Percentiles rank a stretch among this genome's conserved stretches.
Evolutionary conservation across 495 filamentous ascomycete species (phyloP).

Genomic region (Aspergillus mulundensis): DNA sequence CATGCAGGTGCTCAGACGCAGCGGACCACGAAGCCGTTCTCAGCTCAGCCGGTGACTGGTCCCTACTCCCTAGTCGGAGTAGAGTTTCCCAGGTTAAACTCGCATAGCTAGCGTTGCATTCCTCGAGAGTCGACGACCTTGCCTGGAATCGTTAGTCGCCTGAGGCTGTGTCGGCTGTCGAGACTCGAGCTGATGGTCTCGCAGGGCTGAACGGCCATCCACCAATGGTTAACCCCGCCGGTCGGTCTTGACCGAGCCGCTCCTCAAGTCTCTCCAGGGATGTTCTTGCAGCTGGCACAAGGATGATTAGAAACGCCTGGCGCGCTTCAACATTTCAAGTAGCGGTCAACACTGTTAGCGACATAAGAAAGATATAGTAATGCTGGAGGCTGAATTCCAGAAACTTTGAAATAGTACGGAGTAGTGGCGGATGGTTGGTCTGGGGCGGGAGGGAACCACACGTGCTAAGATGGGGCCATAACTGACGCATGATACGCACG

Average conservation of each 20-base stretch:
- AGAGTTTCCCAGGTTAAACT: conserved; percentile 1
- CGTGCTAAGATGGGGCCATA: too few species aligned
- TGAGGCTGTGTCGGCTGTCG: conserved; percentile 18
- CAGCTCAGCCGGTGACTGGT: neutral
- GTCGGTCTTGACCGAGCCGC: conserved; percentile 9
- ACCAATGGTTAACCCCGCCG: neutral
- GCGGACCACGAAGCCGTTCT: conserved; percentile 7
- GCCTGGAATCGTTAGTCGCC: conserved; percentile 7
- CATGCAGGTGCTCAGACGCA: conserved; percentile 7
- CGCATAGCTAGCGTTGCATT: neutral
- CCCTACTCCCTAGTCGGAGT: conserved; percentile 1
- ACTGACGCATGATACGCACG: too few species aligned
- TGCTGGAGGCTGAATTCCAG: too few species aligned
- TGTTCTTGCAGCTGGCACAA: neutral
- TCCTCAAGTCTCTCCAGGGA: neutral
- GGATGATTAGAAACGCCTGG: neutral
- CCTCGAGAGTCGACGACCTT: neutral
- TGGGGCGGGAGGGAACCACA: too few species aligned
- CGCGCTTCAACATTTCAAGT: neutral
- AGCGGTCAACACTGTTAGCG: neutral
- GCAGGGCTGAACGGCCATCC: conserved; percentile 11
- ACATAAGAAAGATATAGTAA: neutral
- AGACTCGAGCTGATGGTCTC: conserved; percentile 3
- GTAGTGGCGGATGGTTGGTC: too few species aligned
- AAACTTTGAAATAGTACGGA: too few species aligned